Percentiles rank a stretch among this genome's conserved stretches.
phyloP scores from a whole-genome alignment of 73 alveolate species.

The Uronychia setigera region DNA sequence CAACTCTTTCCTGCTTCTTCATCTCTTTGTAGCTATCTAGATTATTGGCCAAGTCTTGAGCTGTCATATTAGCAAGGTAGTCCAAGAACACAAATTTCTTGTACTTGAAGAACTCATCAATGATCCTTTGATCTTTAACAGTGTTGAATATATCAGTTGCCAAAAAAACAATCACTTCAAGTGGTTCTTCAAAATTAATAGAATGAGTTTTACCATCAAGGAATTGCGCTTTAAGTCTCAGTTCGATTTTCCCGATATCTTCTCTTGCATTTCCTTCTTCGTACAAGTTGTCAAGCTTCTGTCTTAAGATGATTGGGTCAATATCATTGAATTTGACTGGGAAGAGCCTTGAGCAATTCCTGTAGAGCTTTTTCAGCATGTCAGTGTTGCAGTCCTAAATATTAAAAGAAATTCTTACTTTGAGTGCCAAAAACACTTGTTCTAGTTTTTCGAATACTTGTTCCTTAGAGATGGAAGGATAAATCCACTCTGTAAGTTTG shows the following conservation, averaged over 20 bases:
- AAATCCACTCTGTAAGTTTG: constrained; percentile 65
- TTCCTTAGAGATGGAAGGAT: constrained; percentile 55
- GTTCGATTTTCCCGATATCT: constrained; percentile 32
- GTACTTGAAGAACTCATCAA: constrained; percentile 61
- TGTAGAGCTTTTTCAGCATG: constrained; percentile 53
- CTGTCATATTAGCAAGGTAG: constrained; percentile 28
- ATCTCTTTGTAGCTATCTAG: constrained; percentile 35
- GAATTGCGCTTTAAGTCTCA: neutral
- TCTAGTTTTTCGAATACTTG: constrained; percentile 61
- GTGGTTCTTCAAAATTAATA: constrained; percentile 55
- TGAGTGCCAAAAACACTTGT: constrained; percentile 36
- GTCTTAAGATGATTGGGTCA: constrained; percentile 42
- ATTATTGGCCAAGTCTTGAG: constrained; percentile 25
- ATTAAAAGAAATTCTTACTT: neutral
- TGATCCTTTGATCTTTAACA: constrained; percentile 25
- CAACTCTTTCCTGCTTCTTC: constrained; percentile 48
- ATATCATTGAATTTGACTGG: constrained; percentile 62
- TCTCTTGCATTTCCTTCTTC: constrained; percentile 57
- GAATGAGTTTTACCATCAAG: too few species aligned
- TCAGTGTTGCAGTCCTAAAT: constrained; percentile 44
- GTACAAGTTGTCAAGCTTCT: constrained; percentile 31
- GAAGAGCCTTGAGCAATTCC: constrained; percentile 61
- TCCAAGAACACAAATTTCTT: constrained; percentile 42
- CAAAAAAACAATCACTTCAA: constrained; percentile 47
- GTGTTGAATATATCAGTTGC: constrained; percentile 57